phyloP scores from a whole-genome alignment of 2,329 filamentous ascomycete species.

The Fusarium scirpi region DNA sequence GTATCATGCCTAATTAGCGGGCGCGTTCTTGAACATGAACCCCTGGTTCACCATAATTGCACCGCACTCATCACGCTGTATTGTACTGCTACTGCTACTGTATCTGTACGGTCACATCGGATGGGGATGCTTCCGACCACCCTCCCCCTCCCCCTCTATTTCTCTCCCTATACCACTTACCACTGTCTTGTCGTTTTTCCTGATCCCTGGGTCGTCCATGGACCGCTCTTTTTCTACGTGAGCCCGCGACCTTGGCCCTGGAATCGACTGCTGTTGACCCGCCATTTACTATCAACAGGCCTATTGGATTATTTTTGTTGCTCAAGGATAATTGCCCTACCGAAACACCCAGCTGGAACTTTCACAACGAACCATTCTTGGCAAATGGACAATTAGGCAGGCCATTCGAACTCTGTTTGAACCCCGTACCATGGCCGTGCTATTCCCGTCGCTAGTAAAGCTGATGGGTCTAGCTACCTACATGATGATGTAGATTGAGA shows the following conservation, averaged over 20 bases:
- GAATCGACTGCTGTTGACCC: conserved; percentile 36
- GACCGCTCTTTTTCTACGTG: conserved; percentile 31
- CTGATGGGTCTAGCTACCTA: conserved; percentile 1
- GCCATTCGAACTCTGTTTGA: conserved; percentile 16
- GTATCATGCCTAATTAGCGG: conserved; percentile 42
- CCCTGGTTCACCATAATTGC: conserved; percentile 4
- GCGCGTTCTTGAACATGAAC: conserved; percentile 27
- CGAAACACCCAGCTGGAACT: conserved; percentile 10
- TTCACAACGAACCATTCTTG: conserved; percentile 32
- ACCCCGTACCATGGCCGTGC: conserved; percentile 15
- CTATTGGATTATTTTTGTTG: conserved; percentile 9
- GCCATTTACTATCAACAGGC: conserved; percentile 17
- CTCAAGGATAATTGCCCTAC: conserved; percentile 18
- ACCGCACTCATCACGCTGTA: not conserved
- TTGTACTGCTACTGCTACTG: not conserved
- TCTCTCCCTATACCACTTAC: conserved; percentile 18
- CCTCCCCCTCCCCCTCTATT: conserved; percentile 13
- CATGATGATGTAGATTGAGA: conserved; percentile 13
- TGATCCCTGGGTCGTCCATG: conserved; percentile 27
- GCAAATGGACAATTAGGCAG: conserved; percentile 1
- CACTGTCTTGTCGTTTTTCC: conserved; percentile 16
- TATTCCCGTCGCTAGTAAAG: conserved; percentile 26
- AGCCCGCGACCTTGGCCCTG: conserved; percentile 43
- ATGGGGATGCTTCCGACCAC: conserved; percentile 19
- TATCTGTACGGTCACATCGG: conserved; percentile 11